These are phyloP conservation scores for Simplicillium sp. DNA, from an alignment of 2,329 filamentous ascomycete genomes.

Conservation along the genomic window DNA sequence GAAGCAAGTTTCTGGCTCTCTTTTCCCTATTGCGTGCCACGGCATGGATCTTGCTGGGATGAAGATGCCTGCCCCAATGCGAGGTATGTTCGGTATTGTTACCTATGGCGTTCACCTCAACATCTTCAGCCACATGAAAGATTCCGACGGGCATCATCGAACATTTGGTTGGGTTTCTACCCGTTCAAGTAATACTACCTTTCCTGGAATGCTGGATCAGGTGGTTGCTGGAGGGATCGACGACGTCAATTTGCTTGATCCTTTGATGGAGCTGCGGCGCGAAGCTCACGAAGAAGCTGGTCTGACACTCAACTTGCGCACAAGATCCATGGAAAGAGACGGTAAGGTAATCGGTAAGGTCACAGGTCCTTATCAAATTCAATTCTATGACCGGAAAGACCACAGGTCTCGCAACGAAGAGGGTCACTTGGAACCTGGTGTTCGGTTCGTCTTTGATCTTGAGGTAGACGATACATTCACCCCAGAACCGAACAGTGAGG, in stretches of 20 bases:
- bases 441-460: constrained; percentile 27
- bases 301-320: constrained; percentile 14
- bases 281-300: constrained; percentile 24
- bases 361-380: constrained; percentile 14
- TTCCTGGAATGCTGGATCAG: constrained; percentile 25
- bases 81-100: constrained; percentile 24
- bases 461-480: constrained; percentile 15
- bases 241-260: constrained; percentile 15
- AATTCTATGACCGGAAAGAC: constrained; percentile 25
- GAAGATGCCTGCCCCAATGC: constrained; percentile 19
- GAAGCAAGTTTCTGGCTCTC: too few relatives aligned
- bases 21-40: constrained; percentile 14
- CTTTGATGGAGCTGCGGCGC: constrained; percentile 17
- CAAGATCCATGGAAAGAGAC: constrained; percentile 10
- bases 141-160: neutral
- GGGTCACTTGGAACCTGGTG: constrained; percentile 25
- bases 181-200: constrained; percentile 18
- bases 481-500: constrained; percentile 14
- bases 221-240: constrained; percentile 26
- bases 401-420: constrained; percentile 16
- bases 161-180: constrained; percentile 19
- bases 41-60: constrained; percentile 12
- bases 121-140: constrained; percentile 15
- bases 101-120: constrained; percentile 27
- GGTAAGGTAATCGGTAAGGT: constrained; percentile 13